Percentiles rank a stretch among this genome's conserved stretches.
Conservation (phyloP, 2,329 filamentous ascomycete species). For the Fusarium keratoplasticum region DNA sequence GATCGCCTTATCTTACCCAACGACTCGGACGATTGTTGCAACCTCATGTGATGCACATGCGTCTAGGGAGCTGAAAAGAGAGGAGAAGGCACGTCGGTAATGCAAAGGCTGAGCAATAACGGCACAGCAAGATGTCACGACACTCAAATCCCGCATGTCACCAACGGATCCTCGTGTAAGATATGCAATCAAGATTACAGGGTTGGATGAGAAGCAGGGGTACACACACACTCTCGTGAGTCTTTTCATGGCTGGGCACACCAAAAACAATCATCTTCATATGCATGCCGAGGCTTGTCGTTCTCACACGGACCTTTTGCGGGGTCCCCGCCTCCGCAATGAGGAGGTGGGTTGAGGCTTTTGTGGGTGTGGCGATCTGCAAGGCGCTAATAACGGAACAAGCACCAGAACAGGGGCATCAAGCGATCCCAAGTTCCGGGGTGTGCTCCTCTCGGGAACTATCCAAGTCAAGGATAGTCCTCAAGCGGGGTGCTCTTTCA, state of each 20-base stretch:
- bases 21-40: not conserved
- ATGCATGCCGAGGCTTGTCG: slow-evolving; percentile 43
- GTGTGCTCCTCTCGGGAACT: slow-evolving; percentile 4
- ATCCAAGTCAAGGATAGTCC: not conserved
- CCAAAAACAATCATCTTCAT: slow-evolving; percentile 30
- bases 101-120: not conserved
- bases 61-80: not conserved
- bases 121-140: slow-evolving; percentile 5
- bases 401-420: slow-evolving; percentile 29
- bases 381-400: slow-evolving; percentile 19
- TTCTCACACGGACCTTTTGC: slow-evolving; percentile 20
- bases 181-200: not conserved
- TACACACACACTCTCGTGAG: not conserved
- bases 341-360: not conserved
- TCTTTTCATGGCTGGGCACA: not conserved
- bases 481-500: not conserved
- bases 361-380: not conserved
- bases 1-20: not conserved
- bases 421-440: not conserved
- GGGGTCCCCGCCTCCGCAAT: slow-evolving; percentile 8
- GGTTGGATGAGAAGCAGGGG: not conserved
- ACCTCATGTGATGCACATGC: not conserved
- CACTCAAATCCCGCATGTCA: not conserved
- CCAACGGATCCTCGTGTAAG: not conserved
- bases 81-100: not conserved